Evolutionary conservation across 495 filamentous ascomycete genomes (phyloP).

Genomic region (Talaromyces stipitatus): DNA sequence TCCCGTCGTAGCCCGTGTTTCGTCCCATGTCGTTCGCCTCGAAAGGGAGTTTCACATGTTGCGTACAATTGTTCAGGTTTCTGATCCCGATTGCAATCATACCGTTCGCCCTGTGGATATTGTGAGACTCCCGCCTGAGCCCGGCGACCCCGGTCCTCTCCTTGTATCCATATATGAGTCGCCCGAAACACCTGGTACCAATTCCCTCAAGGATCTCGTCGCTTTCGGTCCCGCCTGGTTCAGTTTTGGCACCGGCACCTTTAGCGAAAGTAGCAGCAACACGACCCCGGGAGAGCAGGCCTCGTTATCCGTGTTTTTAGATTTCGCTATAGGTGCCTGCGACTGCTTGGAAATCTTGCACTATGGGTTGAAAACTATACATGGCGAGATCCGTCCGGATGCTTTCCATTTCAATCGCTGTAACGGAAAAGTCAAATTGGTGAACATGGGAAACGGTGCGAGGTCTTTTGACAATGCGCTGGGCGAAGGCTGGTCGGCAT

Average conservation of each 20-base stretch:
- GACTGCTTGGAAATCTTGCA: conserved; percentile 82
- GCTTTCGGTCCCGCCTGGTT: conserved; percentile 73
- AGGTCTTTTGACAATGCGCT: conserved; percentile 83
- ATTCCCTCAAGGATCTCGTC: conserved; percentile 61
- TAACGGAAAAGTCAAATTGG: conserved; percentile 61
- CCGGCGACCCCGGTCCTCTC: conserved; percentile 56
- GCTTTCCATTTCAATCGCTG: conserved; percentile 76
- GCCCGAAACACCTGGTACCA: conserved; percentile 65
- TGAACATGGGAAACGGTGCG: conserved; percentile 76
- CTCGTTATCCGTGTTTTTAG: conserved; percentile 65
- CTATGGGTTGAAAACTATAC: conserved; percentile 71
- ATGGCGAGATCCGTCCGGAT: conserved; percentile 81
- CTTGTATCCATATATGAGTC: conserved; percentile 71
- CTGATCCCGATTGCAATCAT: conserved; percentile 66
- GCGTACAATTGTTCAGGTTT: conserved; percentile 58
- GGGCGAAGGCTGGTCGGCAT: conserved; percentile 72
- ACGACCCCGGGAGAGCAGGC: conserved; percentile 49
- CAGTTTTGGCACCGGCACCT: conserved; percentile 41
- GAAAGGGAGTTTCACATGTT: conserved; percentile 79
- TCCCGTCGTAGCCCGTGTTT: conserved; percentile 67
- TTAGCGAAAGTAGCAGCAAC: conserved; percentile 40
- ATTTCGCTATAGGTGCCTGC: conserved; percentile 80
- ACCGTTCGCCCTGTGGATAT: conserved; percentile 71
- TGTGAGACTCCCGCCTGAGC: conserved; percentile 52
- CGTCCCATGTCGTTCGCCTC: conserved; percentile 67